Evolutionary conservation across 805 yeast species (phyloP).

Genomic region (Candida cerambycidarum): DNA sequence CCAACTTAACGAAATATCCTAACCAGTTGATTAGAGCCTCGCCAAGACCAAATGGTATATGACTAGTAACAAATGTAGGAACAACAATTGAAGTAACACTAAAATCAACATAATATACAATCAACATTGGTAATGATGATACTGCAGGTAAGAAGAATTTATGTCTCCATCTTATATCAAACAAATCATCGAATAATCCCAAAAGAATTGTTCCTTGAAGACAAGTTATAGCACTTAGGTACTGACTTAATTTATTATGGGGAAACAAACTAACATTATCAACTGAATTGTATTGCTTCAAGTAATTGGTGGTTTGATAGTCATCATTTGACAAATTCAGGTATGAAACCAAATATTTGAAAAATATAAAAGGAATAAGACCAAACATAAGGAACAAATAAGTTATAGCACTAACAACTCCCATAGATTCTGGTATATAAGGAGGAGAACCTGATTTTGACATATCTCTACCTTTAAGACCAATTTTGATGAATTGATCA

Average conservation of each 20-base stretch:
- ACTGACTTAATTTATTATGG: slow-evolving; percentile 79
- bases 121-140: slow-evolving; percentile 85
- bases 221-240: slow-evolving; percentile 79
- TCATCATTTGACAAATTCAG: slow-evolving; percentile 35
- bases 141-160: slow-evolving; percentile 94
- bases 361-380: slow-evolving; percentile 85
- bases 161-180: slow-evolving; percentile 96
- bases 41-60: slow-evolving; percentile 26
- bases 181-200: slow-evolving; percentile 91
- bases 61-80: slow-evolving; percentile 60
- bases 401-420: slow-evolving; percentile 82
- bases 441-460: slow-evolving; percentile 69
- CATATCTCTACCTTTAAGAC: slow-evolving; percentile 82
- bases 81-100: slow-evolving; percentile 85
- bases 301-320: slow-evolving; percentile 30
- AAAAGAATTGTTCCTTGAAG: slow-evolving; percentile 79
- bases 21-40: slow-evolving; percentile 22
- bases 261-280: slow-evolving; percentile 55
- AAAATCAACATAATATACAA: slow-evolving; percentile 91
- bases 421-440: slow-evolving; percentile 82
- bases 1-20: slow-evolving; percentile 22
- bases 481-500: slow-evolving; percentile 67
- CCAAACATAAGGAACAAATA: slow-evolving; percentile 79
- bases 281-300: slow-evolving; percentile 33
- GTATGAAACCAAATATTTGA: slow-evolving; percentile 63